Evolutionary conservation across 345 rosid species (phyloP), one percentile per base, ranked within the genome.

Genomic region (Hibiscus trionum): DNA sequence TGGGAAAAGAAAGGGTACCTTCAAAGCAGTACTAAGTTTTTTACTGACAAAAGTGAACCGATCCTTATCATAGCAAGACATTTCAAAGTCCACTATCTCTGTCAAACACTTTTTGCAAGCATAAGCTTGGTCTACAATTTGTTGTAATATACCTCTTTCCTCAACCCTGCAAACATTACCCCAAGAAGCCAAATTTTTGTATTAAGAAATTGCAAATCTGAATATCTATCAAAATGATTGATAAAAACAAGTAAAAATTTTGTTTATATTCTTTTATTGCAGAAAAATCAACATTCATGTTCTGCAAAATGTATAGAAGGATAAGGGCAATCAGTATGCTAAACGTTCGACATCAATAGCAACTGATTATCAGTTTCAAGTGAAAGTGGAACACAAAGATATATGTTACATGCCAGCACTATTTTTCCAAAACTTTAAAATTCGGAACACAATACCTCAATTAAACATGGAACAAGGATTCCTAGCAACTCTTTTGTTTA

Each of bases 11-110:
- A 26, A 12, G 16, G 24, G 73, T 73, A 86, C 93, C 91, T 88
- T 88, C 66, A 85, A 69, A 67, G 96, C 90, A 75, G 76, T 75
- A n/a, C 75, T 72, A 26, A 90, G 78, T 75, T 81, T 88, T 55
- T 77, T 74, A 39, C 84, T 37, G 37, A 84, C 71, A 60, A 59
- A 11, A 29, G 44, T 31, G 17, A 86, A 21, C 17, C 21, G 83
- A 70, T 86, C 84, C 71, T 76, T 77, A 59, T 77, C 82, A 57
- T 58, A 26, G 75, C 75, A 80, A 60, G 81, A 77, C 35, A 62
- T 72, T 33, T 82, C 83, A 77, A 83, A 83, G 68, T 82, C 76
- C 73, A 83, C 44, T 27, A 80, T 77, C 61, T 85, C 82, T 73
- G 73, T 80, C 83, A 86, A 82, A 72, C 76, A 71, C 37, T 52